Conservation (phyloP, 768 basidiomycete species). For the Russula sp. region DNA sequence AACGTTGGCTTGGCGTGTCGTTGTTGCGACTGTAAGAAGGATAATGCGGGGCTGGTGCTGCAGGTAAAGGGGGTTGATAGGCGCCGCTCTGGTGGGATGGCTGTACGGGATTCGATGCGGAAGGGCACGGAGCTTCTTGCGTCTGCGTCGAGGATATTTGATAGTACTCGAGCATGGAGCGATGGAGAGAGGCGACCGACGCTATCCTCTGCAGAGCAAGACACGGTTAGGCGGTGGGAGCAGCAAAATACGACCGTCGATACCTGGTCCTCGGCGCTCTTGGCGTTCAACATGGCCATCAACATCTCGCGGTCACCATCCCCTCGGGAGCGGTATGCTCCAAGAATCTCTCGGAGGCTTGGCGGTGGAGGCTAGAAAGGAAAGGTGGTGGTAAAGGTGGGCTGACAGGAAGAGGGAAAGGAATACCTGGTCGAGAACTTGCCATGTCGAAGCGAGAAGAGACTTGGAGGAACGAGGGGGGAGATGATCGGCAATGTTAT, state of each 20-base stretch:
- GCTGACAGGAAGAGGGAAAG: not conserved
- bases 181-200: slow-evolving; percentile 60
- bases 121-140: slow-evolving; percentile 4
- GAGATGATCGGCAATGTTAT: slow-evolving; percentile 10
- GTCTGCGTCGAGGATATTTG: slow-evolving; percentile 18
- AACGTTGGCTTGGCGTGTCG: slow-evolving; percentile 5
- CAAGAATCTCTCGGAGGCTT: slow-evolving; percentile 75
- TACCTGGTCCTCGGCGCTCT: slow-evolving; percentile 90
- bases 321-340: slow-evolving; percentile 77
- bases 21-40: not conserved
- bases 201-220: slow-evolving; percentile 51
- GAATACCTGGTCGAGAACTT: slow-evolving; percentile 40
- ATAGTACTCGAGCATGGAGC: slow-evolving; percentile 59
- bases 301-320: slow-evolving; percentile 92
- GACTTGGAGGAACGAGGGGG: slow-evolving; percentile 19
- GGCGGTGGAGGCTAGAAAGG: slow-evolving; percentile 62
- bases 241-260: slow-evolving; percentile 21
- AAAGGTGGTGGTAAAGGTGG: not conserved
- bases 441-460: slow-evolving; percentile 40
- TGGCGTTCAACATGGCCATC: slow-evolving; percentile 84
- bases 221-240: slow-evolving; percentile 3
- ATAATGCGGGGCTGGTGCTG: slow-evolving; percentile 1
- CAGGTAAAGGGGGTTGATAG: not conserved
- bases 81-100: slow-evolving; percentile 1
- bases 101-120: slow-evolving; percentile 2